phyloP scores from a whole-genome alignment of 441 rosid species.

The Populus hybrid region DNA sequence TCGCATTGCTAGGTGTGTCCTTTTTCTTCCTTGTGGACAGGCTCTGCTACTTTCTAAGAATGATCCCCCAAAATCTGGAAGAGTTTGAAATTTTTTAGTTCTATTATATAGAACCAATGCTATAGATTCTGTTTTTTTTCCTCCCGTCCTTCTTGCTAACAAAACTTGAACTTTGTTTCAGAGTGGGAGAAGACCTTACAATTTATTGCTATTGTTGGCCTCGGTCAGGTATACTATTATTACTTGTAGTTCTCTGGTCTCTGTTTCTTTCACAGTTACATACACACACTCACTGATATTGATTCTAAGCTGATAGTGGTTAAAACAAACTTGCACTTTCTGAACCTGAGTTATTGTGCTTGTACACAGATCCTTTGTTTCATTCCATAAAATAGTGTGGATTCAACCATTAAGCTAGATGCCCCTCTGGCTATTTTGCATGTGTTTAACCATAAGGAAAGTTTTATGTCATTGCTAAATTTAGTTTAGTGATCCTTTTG shows the following conservation, averaged over 20 bases:
- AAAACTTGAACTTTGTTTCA: constrained; percentile 33
- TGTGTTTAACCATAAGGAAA: not conserved
- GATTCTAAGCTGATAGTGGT: not conserved
- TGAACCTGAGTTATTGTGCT: not conserved
- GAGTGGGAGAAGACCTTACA: constrained; percentile 93
- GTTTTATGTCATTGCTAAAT: not conserved
- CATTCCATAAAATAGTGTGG: not conserved
- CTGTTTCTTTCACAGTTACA: not conserved
- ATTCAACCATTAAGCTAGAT: no score
- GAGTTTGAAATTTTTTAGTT: not conserved
- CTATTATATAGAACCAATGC: not conserved
- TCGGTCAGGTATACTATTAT: constrained; percentile 51
- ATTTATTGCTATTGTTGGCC: constrained; percentile 66
- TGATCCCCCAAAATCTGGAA: not conserved
- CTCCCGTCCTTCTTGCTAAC: constrained; percentile 10
- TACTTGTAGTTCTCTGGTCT: constrained; percentile 15
- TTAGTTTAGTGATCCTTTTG: not conserved
- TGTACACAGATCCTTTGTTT: not conserved
- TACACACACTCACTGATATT: not conserved
- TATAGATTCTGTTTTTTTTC: not conserved
- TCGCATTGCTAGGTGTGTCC: constrained; percentile 63
- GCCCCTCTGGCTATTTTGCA: no score
- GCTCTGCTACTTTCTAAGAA: not conserved
- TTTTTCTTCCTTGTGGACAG: constrained; percentile 10
- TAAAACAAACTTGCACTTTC: not conserved